phyloP scores from a whole-genome alignment of 768 basidiomycete species.

The Lentinula detonsa region DNA sequence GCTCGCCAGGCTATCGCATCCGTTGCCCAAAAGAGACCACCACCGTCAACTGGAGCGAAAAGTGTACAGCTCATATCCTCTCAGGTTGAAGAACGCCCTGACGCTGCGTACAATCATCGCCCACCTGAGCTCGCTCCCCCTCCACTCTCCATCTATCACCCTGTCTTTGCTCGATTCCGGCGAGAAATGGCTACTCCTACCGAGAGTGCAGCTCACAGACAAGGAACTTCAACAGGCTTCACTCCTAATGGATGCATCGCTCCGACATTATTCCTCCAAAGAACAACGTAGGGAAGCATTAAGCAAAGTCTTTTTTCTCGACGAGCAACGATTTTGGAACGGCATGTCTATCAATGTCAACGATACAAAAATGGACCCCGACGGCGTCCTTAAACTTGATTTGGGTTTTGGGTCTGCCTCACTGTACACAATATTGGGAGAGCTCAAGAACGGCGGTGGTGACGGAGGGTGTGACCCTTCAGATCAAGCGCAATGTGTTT shows the following conservation, averaged over 20 bases:
- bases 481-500: background rate
- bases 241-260: background rate
- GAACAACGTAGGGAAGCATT: no score
- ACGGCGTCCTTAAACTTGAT: no score
- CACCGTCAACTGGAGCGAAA: background rate
- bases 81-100: background rate
- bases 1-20: background rate
- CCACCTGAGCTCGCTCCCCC: slow-evolving; percentile 6
- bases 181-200: background rate
- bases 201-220: background rate
- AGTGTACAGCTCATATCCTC: background rate
- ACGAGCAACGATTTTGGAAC: no score
- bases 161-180: slow-evolving; percentile 9
- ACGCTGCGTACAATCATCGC: slow-evolving; percentile 9
- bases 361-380: no score
- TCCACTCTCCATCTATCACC: slow-evolving; percentile 10
- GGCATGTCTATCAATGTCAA: no score
- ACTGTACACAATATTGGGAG: background rate
- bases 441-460: background rate
- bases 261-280: background rate
- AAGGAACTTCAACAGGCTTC: background rate
- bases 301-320: no score
- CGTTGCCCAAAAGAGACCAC: background rate
- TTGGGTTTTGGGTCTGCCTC: no score
- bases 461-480: background rate